A percentile compares a stretch with the other conserved stretches of the same genome.
Evolutionary conservation across 805 yeast genomes (phyloP).

Genomic region (Metschnikowia koreensis): DNA sequence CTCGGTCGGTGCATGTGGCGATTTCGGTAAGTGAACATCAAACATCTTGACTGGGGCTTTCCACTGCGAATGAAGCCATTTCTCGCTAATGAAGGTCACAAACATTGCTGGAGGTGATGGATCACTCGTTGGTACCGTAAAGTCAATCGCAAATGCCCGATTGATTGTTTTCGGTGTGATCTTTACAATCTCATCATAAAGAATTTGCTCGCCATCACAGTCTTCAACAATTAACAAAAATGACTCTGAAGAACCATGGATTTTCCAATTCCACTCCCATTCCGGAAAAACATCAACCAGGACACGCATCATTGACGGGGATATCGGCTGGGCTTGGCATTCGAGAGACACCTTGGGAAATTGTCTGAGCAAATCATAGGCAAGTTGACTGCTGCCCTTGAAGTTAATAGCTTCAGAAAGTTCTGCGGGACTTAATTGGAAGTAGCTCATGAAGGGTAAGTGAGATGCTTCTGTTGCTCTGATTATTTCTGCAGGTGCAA

Average conservation of each 20-base stretch:
- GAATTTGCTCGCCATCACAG: constrained; percentile 71
- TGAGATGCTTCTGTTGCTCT: constrained; percentile 74
- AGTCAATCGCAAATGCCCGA: constrained; percentile 57
- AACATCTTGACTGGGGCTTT: constrained; percentile 59
- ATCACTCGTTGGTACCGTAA: constrained; percentile 52
- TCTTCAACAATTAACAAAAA: constrained; percentile 79
- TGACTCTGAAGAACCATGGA: constrained; percentile 65
- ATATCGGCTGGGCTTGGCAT: constrained; percentile 72
- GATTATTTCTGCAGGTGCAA: constrained; percentile 70
- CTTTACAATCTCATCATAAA: constrained; percentile 55
- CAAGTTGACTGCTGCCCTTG: constrained; percentile 60
- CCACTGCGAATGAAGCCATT: constrained; percentile 77
- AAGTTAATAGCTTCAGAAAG: constrained; percentile 79
- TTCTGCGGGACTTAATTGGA: constrained; percentile 68
- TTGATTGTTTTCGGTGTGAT: constrained; percentile 51
- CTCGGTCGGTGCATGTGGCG: constrained; percentile 61
- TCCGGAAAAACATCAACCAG: constrained; percentile 65
- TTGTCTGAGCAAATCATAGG: constrained; percentile 57
- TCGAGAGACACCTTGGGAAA: constrained; percentile 69
- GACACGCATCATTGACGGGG: constrained; percentile 63
- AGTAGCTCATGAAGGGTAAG: constrained; percentile 79
- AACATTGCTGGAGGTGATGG: constrained; percentile 63
- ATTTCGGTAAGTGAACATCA: constrained; percentile 55
- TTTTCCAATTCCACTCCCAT: constrained; percentile 71
- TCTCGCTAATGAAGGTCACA: constrained; percentile 70